Evolutionary conservation across 495 filamentous ascomycete genomes (phyloP), one percentile per base, ranked within the genome.

Genomic region (Daldinia grandis): DNA sequence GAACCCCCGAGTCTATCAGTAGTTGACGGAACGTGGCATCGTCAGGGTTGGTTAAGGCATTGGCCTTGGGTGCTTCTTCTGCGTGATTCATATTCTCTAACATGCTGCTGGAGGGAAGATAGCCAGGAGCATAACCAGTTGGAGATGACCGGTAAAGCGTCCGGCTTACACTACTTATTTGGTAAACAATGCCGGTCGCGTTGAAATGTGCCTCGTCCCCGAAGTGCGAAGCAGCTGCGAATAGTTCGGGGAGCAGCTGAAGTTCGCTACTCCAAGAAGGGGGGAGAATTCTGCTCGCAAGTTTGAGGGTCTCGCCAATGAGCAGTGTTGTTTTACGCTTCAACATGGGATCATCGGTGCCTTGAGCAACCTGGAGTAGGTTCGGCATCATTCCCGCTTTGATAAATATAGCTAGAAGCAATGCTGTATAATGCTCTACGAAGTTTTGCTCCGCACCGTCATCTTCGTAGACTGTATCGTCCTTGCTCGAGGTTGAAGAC

Each of bases 101-200:
- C 62, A 66, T 74, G 54, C 79, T 78, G 59, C 71, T 81, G 21
- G 75, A 76, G 15, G 79, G 73, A 7, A 80, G 66, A 17, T 79
- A 68, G 25, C 78, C 79, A 12, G 80, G 71, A 17, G 79, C 74
- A 37, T 78, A 80, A 15, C 65, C 75, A 7, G 81, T 77, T 2
- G 83, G 81, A 7, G 84, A 84, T 30, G 94, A 96, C 55, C 96
- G 88, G 76, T 97, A 93, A 9, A 99, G 81, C 1, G 95, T 98
- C 66, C 93, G 88, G 79, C 95, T 99, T 63, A 99, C 92, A 74
- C 95, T 98, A 79, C 97, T 96, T 5, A 98, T 94, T 75, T 98
- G 95, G 76, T 98, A 99, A 37, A 98, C 92, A 5, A 94, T 94
- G 2, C 91, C 89, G 1, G 92, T 92, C 17, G 93, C 92, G 47